A percentile compares a stretch with the other conserved stretches of the same genome.
Evolutionary conservation across 2,329 filamentous ascomycete genomes (phyloP).

Genomic region (Aspergillus sp.): DNA sequence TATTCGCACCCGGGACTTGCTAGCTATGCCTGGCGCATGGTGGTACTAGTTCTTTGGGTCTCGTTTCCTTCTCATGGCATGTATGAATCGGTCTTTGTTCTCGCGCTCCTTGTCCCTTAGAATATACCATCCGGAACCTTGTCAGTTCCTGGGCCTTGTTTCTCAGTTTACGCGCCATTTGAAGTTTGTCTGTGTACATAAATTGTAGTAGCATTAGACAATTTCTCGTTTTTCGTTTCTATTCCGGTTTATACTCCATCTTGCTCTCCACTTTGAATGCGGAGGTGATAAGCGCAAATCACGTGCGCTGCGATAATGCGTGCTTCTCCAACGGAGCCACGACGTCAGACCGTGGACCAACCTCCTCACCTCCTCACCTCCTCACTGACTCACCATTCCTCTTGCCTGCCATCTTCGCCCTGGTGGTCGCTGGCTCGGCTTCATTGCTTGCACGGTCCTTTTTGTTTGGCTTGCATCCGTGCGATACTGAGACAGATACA

Average conservation of each 20-base stretch:
- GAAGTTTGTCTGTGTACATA: conserved; percentile 29
- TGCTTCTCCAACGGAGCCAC: conserved; percentile 10
- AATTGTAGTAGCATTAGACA: conserved; percentile 23
- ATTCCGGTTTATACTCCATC: conserved; percentile 4
- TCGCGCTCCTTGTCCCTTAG: conserved; percentile 34
- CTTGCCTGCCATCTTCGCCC: neutral
- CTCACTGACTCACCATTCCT: neutral
- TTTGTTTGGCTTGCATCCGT: neutral
- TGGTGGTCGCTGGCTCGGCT: neutral
- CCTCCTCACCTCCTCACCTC: neutral
- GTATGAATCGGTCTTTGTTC: conserved; percentile 25
- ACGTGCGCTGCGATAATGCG: conserved; percentile 26
- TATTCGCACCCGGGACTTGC: conserved; percentile 12
- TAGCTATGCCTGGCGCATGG: conserved; percentile 30
- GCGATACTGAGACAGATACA: neutral
- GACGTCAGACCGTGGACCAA: neutral
- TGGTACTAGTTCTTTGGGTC: conserved; percentile 16
- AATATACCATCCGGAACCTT: conserved; percentile 38
- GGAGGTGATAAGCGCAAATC: conserved; percentile 13
- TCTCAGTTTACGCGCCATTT: conserved; percentile 2
- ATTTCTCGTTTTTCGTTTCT: neutral
- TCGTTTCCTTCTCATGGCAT: conserved; percentile 26
- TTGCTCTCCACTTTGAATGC: neutral
- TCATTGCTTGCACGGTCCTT: neutral
- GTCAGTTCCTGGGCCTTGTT: conserved; percentile 28